phyloP scores from a whole-genome alignment of 495 filamentous ascomycete genomes.

The Xylaria sp. region DNA sequence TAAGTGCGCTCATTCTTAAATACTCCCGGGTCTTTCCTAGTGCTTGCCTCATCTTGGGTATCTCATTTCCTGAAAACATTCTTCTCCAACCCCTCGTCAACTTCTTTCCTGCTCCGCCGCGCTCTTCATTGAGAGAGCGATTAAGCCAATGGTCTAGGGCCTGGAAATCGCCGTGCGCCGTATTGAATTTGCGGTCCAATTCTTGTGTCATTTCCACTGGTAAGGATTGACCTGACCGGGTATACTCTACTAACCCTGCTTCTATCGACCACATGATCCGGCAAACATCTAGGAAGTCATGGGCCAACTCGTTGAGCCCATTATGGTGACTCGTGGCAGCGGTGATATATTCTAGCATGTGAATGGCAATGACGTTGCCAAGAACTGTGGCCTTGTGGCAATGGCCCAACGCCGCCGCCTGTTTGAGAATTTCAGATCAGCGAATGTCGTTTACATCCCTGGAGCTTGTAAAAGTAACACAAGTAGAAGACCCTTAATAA shows the following conservation, averaged over 20 bases:
- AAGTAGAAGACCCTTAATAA: neutral
- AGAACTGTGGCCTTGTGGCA: conserved; percentile 49
- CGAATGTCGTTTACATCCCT: neutral
- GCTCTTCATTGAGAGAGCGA: conserved; percentile 57
- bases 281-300: conserved; percentile 60
- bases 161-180: conserved; percentile 54
- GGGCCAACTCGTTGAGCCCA: conserved; percentile 57
- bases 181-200: conserved; percentile 58
- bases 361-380: conserved; percentile 61
- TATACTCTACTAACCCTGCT: conserved; percentile 54
- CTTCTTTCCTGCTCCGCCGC: conserved; percentile 54
- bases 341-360: conserved; percentile 63
- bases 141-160: conserved; percentile 56
- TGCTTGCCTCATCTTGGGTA: conserved; percentile 50
- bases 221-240: conserved; percentile 46
- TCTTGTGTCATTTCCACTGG: conserved; percentile 55
- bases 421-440: neutral
- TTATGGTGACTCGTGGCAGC: conserved; percentile 51
- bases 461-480: neutral
- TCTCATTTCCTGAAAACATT: conserved; percentile 52
- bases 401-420: conserved; percentile 26
- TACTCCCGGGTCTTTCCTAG: conserved; percentile 48
- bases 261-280: conserved; percentile 60
- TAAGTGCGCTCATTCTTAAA: conserved; percentile 50
- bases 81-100: conserved; percentile 59